Conservation (phyloP, 2,329 filamentous ascomycete species). For the Aspergillus pseudoterreus region DNA sequence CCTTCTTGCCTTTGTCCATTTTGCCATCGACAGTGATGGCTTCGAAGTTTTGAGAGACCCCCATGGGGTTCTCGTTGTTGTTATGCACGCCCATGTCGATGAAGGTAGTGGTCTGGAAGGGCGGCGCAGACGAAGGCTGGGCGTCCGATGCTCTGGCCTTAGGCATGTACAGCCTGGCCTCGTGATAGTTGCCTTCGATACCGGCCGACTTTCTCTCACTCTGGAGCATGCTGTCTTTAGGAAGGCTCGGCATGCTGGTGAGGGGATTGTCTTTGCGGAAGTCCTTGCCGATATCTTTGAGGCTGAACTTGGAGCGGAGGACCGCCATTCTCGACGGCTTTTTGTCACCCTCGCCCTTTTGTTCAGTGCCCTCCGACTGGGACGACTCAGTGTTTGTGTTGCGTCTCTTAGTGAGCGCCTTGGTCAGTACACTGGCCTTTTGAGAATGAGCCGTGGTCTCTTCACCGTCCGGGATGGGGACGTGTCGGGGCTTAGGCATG, state of each 20-base stretch:
- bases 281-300: conserved; percentile 28
- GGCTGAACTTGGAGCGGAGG: conserved; percentile 27
- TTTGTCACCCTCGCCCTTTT: conserved; percentile 13
- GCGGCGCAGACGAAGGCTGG: conserved; percentile 14
- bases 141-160: conserved; percentile 7
- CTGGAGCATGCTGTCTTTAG: neutral
- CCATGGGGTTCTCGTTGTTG: conserved; percentile 1
- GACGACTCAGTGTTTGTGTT: conserved; percentile 13
- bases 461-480: conserved; percentile 2
- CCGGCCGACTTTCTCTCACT: neutral
- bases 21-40: neutral
- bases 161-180: conserved; percentile 15
- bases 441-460: neutral
- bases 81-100: neutral
- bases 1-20: conserved; percentile 5
- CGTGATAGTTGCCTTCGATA: conserved; percentile 2
- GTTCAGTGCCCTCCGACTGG: neutral
- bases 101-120: conserved; percentile 4
- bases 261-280: conserved; percentile 11
- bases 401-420: conserved; percentile 12
- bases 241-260: conserved; percentile 10
- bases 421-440: conserved; percentile 3
- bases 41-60: neutral
- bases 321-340: conserved; percentile 22
- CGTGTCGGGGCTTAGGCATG: conserved; percentile 23